phyloP scores from a whole-genome alignment of 352 stramenopile genomes.

The Pythium scleroteichum region DNA sequence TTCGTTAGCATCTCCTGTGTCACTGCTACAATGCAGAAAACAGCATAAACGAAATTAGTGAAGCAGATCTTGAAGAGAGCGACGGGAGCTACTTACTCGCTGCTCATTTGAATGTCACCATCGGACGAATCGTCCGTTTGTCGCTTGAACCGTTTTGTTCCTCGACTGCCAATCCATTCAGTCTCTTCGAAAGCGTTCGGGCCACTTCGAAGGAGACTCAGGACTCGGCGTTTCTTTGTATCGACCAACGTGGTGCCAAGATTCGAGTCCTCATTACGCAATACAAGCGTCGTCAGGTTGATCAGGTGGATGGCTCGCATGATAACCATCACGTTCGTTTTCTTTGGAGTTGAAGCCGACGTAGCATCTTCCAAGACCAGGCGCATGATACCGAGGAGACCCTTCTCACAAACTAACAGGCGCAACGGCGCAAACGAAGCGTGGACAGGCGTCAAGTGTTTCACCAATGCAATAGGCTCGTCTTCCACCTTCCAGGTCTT shows the following conservation, averaged over 20 bases:
- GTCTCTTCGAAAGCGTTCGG: slow-evolving; percentile 64
- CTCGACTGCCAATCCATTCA: slow-evolving; percentile 38
- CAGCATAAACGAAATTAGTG: slow-evolving; percentile 3
- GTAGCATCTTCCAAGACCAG: slow-evolving; percentile 65
- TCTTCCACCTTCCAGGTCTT: slow-evolving; percentile 79
- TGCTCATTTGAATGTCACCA: slow-evolving; percentile 66
- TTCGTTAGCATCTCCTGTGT: slow-evolving; percentile 50
- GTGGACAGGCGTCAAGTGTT: slow-evolving; percentile 56
- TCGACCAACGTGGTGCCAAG: slow-evolving; percentile 14
- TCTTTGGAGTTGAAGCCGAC: slow-evolving; percentile 37
- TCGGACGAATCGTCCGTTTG: slow-evolving; percentile 44
- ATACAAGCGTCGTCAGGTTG: slow-evolving; percentile 63
- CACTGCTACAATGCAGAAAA: slow-evolving; percentile 33
- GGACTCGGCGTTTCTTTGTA: slow-evolving; percentile 49
- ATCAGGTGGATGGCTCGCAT: slow-evolving; percentile 66
- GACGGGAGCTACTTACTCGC: slow-evolving; percentile 39
- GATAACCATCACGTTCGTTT: slow-evolving; percentile 70
- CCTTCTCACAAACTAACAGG: slow-evolving; percentile 61
- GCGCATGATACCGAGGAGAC: slow-evolving; percentile 62
- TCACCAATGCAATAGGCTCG: slow-evolving; percentile 63
- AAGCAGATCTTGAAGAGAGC: neutral
- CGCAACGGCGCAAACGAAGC: slow-evolving; percentile 52
- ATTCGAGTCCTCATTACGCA: slow-evolving; percentile 42
- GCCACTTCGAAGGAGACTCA: slow-evolving; percentile 54
- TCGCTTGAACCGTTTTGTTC: slow-evolving; percentile 73